A percentile compares a stretch with the other conserved stretches of the same genome.
These are phyloP conservation scores for Kalmanozyma brasiliensis DNA, from an alignment of 1,284 basidiomycete genomes.

Conservation along the genomic window DNA sequence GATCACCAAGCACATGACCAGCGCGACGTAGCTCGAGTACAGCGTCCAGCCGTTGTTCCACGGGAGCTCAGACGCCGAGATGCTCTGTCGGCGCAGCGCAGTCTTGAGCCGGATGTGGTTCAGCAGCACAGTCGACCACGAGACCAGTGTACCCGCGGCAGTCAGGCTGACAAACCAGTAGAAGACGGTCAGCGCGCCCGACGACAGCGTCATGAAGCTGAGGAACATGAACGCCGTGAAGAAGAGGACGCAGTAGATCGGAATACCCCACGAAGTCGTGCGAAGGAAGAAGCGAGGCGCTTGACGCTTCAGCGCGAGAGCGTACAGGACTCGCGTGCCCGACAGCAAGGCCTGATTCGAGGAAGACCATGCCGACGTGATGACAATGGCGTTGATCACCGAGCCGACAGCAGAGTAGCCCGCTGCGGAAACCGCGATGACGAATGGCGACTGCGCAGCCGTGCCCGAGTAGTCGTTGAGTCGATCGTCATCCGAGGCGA, in stretches of 20 bases:
- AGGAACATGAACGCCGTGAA: too few relatives aligned
- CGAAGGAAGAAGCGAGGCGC: slow-evolving; percentile 79
- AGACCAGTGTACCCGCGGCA: too few relatives aligned
- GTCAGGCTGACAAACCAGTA: slow-evolving; percentile 73
- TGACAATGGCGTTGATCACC: slow-evolving; percentile 79
- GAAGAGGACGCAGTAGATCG: slow-evolving; percentile 77
- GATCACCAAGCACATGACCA: slow-evolving; percentile 42
- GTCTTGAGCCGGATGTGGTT: too few relatives aligned
- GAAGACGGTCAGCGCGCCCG: slow-evolving; percentile 78
- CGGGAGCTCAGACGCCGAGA: too few relatives aligned
- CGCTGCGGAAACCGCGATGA: slow-evolving; percentile 65
- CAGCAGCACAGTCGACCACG: too few relatives aligned
- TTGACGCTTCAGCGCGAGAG: slow-evolving; percentile 79
- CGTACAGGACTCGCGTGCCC: slow-evolving; percentile 78
- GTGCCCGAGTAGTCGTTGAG: slow-evolving; percentile 41
- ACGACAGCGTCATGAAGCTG: too few relatives aligned
- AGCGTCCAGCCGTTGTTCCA: slow-evolving; percentile 70
- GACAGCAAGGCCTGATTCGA: slow-evolving; percentile 84
- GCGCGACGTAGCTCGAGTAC: slow-evolving; percentile 37
- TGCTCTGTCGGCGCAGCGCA: too few relatives aligned
- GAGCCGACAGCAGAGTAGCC: slow-evolving; percentile 69
- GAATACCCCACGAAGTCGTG: slow-evolving; percentile 78
- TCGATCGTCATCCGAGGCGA: slow-evolving; percentile 45
- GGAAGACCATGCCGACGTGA: slow-evolving; percentile 85
- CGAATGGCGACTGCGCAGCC: slow-evolving; percentile 42